Evolutionary conservation across 116 monocot genomes (phyloP).

Genomic region (Posidonia oceanica): DNA sequence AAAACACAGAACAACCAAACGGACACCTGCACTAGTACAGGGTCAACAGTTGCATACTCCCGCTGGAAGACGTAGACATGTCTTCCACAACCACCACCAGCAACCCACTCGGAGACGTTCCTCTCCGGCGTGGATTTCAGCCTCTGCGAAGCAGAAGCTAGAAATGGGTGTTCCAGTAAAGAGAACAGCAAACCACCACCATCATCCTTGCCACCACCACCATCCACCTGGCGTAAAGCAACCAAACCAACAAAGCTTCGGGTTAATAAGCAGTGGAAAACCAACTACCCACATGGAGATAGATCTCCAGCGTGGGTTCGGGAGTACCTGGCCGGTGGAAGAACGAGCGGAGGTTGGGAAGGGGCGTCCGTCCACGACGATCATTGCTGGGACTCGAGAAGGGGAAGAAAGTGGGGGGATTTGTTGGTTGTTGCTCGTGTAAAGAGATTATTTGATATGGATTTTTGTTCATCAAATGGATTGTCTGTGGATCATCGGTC

Average conservation of each 20-base stretch:
- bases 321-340: conserved; percentile 1
- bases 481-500: too few relatives aligned
- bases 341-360: conserved; percentile 1
- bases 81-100: conserved; percentile 18
- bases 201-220: neutral
- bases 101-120: conserved; percentile 13
- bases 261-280: too few relatives aligned
- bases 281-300: too few relatives aligned
- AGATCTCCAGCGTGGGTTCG: neutral
- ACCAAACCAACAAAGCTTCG: too few relatives aligned
- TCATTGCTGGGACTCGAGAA: conserved; percentile 17
- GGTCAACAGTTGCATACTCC: conserved; percentile 82
- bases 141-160: conserved; percentile 34
- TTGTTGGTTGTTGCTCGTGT: too few relatives aligned
- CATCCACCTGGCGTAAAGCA: too few relatives aligned
- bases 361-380: conserved; percentile 32
- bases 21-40: conserved; percentile 54
- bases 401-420: too few relatives aligned
- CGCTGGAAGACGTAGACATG: conserved; percentile 83
- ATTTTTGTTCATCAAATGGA: too few relatives aligned
- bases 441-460: too few relatives aligned
- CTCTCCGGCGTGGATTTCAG: conserved; percentile 40
- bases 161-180: conserved; percentile 44
- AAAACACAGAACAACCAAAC: neutral
- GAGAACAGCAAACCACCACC: conserved; percentile 31